Evolutionary conservation across 2,329 filamentous ascomycete genomes (phyloP).

Genomic region (Colletotrichum spaethianum): DNA sequence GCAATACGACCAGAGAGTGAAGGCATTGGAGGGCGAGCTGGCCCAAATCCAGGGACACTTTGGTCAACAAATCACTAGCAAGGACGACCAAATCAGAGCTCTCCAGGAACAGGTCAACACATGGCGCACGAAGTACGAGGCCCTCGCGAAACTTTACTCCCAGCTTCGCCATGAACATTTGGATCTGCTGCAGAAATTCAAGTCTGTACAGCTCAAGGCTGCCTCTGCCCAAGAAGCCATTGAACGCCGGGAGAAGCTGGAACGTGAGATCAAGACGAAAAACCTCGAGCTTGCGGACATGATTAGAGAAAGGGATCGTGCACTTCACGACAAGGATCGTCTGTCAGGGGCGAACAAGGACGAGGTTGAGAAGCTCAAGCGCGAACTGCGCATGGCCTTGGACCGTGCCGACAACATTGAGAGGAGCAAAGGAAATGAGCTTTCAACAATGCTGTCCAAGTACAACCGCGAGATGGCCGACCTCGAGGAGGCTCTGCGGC

Average conservation of each 20-base stretch:
- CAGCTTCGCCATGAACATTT: slow-evolving; percentile 96
- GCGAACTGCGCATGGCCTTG: slow-evolving; percentile 91
- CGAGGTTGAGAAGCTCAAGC: slow-evolving; percentile 93
- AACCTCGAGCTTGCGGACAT: slow-evolving; percentile 98
- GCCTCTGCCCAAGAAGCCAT: slow-evolving; percentile 98
- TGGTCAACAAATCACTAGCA: slow-evolving; percentile 87
- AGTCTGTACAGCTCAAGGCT: slow-evolving; percentile 94
- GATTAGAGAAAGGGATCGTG: slow-evolving; percentile 96
- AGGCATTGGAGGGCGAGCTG: slow-evolving; percentile 91
- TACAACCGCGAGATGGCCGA: slow-evolving; percentile 98
- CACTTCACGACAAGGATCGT: slow-evolving; percentile 92
- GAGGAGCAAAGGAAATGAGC: slow-evolving; percentile 92
- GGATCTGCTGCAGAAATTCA: slow-evolving; percentile 95
- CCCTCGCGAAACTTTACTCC: slow-evolving; percentile 95
- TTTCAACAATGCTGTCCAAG: slow-evolving; percentile 93
- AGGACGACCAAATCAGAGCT: slow-evolving; percentile 93
- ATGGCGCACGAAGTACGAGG: slow-evolving; percentile 97
- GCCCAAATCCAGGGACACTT: slow-evolving; percentile 85
- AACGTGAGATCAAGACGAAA: slow-evolving; percentile 99
- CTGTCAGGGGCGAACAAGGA: slow-evolving; percentile 89
- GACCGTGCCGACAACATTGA: slow-evolving; percentile 95
- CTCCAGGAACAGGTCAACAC: slow-evolving; percentile 98
- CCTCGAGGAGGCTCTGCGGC: slow-evolving; percentile 90
- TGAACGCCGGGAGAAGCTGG: slow-evolving; percentile 92
- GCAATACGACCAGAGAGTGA: slow-evolving; percentile 95